Conservation (phyloP, 352 stramenopile genomes). For the Phytophthora quininea region DNA sequence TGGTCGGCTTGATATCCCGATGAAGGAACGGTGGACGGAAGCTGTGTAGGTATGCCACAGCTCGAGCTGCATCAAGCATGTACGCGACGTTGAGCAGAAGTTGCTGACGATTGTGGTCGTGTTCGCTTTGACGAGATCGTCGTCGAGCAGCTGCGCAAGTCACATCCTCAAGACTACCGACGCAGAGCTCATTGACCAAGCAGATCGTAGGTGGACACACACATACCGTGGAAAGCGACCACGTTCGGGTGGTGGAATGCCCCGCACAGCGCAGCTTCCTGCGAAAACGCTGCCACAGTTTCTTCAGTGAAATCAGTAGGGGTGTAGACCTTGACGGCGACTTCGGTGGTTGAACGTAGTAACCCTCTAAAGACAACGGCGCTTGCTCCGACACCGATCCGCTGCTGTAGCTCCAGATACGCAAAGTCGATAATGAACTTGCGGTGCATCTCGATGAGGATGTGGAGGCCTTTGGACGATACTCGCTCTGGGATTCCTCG, state of each 20-base stretch:
- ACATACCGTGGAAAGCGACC: slow-evolving; percentile 69
- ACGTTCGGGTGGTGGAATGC: slow-evolving; percentile 69
- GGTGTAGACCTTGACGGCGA: slow-evolving; percentile 78
- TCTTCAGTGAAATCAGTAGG: slow-evolving; percentile 65
- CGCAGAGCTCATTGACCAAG: slow-evolving; percentile 71
- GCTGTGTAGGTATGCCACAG: slow-evolving; percentile 78
- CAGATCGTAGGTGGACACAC: slow-evolving; percentile 69
- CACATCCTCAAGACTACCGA: slow-evolving; percentile 64
- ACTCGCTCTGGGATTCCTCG: slow-evolving; percentile 52
- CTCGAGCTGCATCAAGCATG: slow-evolving; percentile 70
- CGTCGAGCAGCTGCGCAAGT: slow-evolving; percentile 44
- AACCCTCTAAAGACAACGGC: slow-evolving; percentile 58
- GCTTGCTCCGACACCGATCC: slow-evolving; percentile 57
- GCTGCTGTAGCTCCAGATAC: slow-evolving; percentile 56
- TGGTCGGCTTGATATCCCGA: slow-evolving; percentile 78
- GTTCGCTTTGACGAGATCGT: slow-evolving; percentile 17
- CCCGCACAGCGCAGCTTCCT: slow-evolving; percentile 64
- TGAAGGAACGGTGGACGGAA: slow-evolving; percentile 77
- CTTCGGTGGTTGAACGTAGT: slow-evolving; percentile 49
- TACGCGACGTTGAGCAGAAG: slow-evolving; percentile 62
- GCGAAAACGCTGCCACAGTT: slow-evolving; percentile 59
- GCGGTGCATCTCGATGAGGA: slow-evolving; percentile 76
- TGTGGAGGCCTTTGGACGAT: slow-evolving; percentile 62
- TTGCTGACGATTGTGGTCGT: slow-evolving; percentile 56
- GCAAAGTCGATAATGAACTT: slow-evolving; percentile 81